Base-by-base conservation (phyloP, 257 asterid genomes). In the Agastache rugosa region DNA sequence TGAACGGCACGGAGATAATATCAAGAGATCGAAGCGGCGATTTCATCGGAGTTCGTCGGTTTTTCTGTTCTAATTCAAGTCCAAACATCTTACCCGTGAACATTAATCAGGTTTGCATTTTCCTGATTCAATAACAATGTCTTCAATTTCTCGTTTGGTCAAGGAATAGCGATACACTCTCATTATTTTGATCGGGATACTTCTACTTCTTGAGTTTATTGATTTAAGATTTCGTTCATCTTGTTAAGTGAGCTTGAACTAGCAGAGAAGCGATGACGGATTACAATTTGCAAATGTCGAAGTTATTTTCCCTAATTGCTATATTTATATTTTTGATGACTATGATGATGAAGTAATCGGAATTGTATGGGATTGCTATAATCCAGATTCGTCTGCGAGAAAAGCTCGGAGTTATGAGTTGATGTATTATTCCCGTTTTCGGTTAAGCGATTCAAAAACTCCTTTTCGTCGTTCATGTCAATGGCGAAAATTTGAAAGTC, bases 21-120 rank as follows among this genome's bases (percentile, higher is more conserved):
- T 31, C 12, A 22, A 19, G 67, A 50, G 72, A 51, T 78, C 69
- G 69, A 67, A 47, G 69, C 71, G 74, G 79, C 72, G 48, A 75
- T 70, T 70, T 60, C 29, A 6, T 29, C 27, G 58, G 25, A 62
- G 65, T 60, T 31, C 66, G 23, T 7, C 61, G 37, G 35, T 35
- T 12, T 23, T 12, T 5, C 29, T 8, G 11, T 44, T 7, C 10
- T 29, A 60, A 17, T 27, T 5, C 48, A 15, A 6, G 27, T 54
- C 29, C 16, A 7, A 37, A 15, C 27, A 67, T 27, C 35, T 61
- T 34, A n/a, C 11, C 37, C 48, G 60, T 35, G 63, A 22, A n/a
- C 1, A 58, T 31, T 37, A 68, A 37, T 15, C 62, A 69, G 78
- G 80, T 75, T 68, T 15, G 20, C 31, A 34, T 10, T 68, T 53